Evolutionary conservation across 306 rosid species (phyloP).

Genomic region (Acmispon strigosus): DNA sequence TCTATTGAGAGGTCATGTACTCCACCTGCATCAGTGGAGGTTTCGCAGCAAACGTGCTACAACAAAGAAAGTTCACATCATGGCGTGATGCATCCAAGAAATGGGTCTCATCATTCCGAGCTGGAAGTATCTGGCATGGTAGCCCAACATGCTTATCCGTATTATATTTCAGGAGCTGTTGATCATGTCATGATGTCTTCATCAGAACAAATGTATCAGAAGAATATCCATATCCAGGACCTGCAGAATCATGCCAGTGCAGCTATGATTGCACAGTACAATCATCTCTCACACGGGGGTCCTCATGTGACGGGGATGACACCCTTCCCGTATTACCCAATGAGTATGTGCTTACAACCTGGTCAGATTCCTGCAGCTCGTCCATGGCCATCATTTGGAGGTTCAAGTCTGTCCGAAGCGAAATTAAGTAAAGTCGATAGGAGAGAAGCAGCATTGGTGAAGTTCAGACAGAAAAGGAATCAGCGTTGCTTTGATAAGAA

Average conservation of each 20-base stretch:
- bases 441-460: slow-evolving; percentile 90
- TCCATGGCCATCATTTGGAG: slow-evolving; percentile 65
- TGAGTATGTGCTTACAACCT: slow-evolving; percentile 59
- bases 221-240: slow-evolving; percentile 45
- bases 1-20: slow-evolving; percentile 79
- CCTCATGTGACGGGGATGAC: slow-evolving; percentile 52
- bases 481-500: slow-evolving; percentile 86
- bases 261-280: slow-evolving; percentile 58
- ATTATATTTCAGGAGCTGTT: slow-evolving; percentile 55
- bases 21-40: slow-evolving; percentile 51
- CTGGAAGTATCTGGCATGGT: slow-evolving; percentile 40
- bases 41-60: slow-evolving; percentile 33
- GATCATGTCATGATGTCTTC: slow-evolving; percentile 74
- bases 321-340: slow-evolving; percentile 59
- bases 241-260: slow-evolving; percentile 52
- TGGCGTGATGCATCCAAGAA: slow-evolving; percentile 36
- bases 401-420: slow-evolving; percentile 46
- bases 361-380: slow-evolving; percentile 59
- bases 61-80: slow-evolving; percentile 51
- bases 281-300: slow-evolving; percentile 62
- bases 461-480: slow-evolving; percentile 87
- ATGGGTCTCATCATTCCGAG: slow-evolving; percentile 35
- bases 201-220: slow-evolving; percentile 58
- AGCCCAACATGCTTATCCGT: slow-evolving; percentile 58
- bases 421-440: slow-evolving; percentile 59